These are phyloP conservation scores for Arthrobotrys entomopaga DNA, from an alignment of 2,329 filamentous ascomycete species.

Conservation along the genomic window DNA sequence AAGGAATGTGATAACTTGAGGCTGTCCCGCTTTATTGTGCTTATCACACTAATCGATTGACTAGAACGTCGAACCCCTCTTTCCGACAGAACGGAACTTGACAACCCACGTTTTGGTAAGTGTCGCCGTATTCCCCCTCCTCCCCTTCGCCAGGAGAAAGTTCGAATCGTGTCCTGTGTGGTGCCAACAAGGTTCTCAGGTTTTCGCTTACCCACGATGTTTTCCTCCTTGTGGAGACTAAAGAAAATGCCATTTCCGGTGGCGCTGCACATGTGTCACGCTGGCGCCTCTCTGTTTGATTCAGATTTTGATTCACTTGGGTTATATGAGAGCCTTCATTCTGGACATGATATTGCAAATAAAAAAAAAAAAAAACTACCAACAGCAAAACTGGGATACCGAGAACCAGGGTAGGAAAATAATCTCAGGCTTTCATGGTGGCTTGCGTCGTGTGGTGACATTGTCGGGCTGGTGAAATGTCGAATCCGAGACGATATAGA, in stretches of 20 bases:
- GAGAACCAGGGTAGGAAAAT: constrained; percentile 37
- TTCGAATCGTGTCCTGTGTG: constrained; percentile 1
- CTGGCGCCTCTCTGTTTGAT: constrained; percentile 48
- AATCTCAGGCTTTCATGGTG: constrained; percentile 39
- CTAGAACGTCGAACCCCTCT: constrained; percentile 25
- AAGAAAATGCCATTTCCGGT: constrained; percentile 50
- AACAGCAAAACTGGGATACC: too few species aligned
- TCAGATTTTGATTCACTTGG: constrained; percentile 14
- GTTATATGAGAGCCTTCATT: too few species aligned
- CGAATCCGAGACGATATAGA: constrained; percentile 36
- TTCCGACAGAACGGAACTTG: constrained; percentile 45
- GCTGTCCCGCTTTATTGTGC: constrained; percentile 6
- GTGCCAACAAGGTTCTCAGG: constrained; percentile 25
- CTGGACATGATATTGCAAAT: too few species aligned
- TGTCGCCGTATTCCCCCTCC: constrained; percentile 36
- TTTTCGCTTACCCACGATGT: constrained; percentile 39
- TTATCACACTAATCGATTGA: not conserved
- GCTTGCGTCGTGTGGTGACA: constrained; percentile 34
- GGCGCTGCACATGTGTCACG: constrained; percentile 48
- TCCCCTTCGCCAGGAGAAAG: not conserved
- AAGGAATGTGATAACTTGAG: constrained; percentile 45
- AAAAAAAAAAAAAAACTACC: too few species aligned
- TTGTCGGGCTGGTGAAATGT: constrained; percentile 39
- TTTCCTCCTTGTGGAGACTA: constrained; percentile 7
- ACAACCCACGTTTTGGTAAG: constrained; percentile 51